Evolutionary conservation across 257 asterid species (phyloP).

Genomic region (Pogostemon cablin): DNA sequence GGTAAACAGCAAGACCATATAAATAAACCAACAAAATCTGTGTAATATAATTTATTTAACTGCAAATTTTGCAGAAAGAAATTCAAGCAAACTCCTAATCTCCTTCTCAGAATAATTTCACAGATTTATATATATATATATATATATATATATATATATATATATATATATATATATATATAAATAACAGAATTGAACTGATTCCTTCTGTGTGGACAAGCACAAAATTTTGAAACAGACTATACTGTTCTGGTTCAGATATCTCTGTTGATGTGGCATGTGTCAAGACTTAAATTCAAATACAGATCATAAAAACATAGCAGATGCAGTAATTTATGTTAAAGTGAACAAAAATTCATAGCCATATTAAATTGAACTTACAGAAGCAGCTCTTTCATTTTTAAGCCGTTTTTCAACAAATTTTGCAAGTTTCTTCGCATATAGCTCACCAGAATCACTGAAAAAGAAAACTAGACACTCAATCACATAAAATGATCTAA

Average conservation of each 20-base stretch:
- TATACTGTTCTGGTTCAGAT: background rate
- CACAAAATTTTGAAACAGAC: background rate
- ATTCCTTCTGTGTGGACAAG: background rate
- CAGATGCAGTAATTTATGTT: conserved; percentile 5
- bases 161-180: too few relatives aligned
- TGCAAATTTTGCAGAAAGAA: conserved; percentile 4
- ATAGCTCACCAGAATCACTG: conserved; percentile 95
- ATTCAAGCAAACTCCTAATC: conserved; percentile 19
- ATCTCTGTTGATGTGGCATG: background rate
- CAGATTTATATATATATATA: background rate
- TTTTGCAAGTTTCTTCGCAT: conserved; percentile 85
- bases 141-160: too few relatives aligned
- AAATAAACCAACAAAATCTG: conserved; percentile 21
- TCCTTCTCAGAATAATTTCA: conserved; percentile 13
- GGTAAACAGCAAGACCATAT: conserved; percentile 17
- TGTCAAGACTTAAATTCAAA: conserved; percentile 23
- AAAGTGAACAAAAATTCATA: conserved; percentile 2
- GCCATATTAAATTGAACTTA: conserved; percentile 48
- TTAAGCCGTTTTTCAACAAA: conserved; percentile 95
- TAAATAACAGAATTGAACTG: background rate
- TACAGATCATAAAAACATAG: conserved; percentile 14
- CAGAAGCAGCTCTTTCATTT: conserved; percentile 96
- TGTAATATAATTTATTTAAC: conserved; percentile 3
- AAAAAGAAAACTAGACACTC: conserved; percentile 21
- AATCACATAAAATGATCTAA: conserved; percentile 18